phyloP scores from a whole-genome alignment of 768 basidiomycete species.

The Neoboletus subvelutipes region DNA sequence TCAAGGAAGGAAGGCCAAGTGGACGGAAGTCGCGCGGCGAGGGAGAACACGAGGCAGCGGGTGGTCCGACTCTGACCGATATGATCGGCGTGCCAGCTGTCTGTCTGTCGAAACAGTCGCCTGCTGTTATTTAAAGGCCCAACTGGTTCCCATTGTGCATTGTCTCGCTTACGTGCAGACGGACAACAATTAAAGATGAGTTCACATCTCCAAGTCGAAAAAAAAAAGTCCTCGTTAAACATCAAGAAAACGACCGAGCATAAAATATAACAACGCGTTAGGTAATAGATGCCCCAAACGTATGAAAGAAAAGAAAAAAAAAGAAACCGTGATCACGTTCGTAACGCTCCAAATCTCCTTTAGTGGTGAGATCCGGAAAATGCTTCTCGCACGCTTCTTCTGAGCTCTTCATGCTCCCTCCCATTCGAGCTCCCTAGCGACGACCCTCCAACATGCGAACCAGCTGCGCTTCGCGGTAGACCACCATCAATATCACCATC shows the following conservation, averaged over 20 bases:
- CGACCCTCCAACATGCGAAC: constrained; percentile 68
- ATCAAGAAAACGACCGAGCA: constrained; percentile 8
- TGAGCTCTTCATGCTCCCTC: constrained; percentile 75
- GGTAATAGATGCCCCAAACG: constrained; percentile 2
- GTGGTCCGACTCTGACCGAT: background rate
- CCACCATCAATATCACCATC: constrained; percentile 68
- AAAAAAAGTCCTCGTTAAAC: background rate
- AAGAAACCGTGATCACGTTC: background rate
- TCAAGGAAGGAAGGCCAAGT: background rate
- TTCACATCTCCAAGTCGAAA: background rate
- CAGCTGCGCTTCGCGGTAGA: constrained; percentile 58
- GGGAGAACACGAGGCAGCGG: constrained; percentile 22
- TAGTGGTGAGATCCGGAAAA: constrained; percentile 60
- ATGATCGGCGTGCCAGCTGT: background rate
- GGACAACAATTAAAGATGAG: background rate
- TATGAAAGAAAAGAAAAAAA: background rate
- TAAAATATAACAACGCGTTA: constrained; percentile 14
- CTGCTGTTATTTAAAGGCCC: background rate
- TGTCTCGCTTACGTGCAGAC: background rate
- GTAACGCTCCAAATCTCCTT: background rate
- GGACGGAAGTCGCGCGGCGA: constrained; percentile 12
- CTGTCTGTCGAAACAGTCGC: too few relatives aligned
- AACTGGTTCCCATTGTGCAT: background rate
- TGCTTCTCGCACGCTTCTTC: constrained; percentile 81
- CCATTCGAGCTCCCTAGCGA: constrained; percentile 59